A percentile compares a stretch with the other conserved stretches of the same genome.
Conservation (phyloP, 1,284 basidiomycete genomes). For the Marasmius sp. region DNA sequence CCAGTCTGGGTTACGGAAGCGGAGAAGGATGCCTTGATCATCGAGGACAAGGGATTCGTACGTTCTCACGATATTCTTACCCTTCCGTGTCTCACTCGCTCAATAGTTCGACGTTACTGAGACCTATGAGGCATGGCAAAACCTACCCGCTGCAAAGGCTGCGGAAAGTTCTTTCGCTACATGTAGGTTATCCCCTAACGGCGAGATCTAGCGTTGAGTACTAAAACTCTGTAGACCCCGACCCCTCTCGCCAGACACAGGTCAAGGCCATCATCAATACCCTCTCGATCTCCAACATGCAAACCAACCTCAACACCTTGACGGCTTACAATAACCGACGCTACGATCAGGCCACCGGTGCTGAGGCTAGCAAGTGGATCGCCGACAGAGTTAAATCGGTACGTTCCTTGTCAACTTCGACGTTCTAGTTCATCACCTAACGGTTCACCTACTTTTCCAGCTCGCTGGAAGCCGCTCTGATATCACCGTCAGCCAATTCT, state of each 20-base stretch:
- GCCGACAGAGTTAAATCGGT: not conserved
- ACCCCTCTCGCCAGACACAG: conserved; percentile 6
- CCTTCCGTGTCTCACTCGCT: not conserved
- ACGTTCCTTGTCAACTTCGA: not conserved
- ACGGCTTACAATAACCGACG: conserved; percentile 11
- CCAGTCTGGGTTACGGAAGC: not conserved
- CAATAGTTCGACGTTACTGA: conserved; percentile 12
- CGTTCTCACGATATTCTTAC: not conserved
- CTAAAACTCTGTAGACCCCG: not conserved
- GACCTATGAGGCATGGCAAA: conserved; percentile 3
- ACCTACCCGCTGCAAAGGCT: not conserved
- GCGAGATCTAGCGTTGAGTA: not conserved
- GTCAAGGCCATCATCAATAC: conserved; percentile 6
- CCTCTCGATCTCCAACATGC: conserved; percentile 7
- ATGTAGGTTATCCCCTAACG: not conserved
- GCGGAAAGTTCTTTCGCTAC: not conserved
- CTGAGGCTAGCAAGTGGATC: conserved; percentile 6
- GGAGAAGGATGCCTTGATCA: not conserved
- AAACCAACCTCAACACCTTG: not conserved
- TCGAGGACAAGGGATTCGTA: not conserved
- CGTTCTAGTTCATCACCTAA: too few species aligned
- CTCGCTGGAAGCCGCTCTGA: not conserved
- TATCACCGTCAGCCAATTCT: not conserved
- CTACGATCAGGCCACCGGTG: conserved; percentile 7
- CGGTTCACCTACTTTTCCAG: not conserved